Conservation (phyloP, 441 rosid species). For the Brassica hybrid region DNA sequence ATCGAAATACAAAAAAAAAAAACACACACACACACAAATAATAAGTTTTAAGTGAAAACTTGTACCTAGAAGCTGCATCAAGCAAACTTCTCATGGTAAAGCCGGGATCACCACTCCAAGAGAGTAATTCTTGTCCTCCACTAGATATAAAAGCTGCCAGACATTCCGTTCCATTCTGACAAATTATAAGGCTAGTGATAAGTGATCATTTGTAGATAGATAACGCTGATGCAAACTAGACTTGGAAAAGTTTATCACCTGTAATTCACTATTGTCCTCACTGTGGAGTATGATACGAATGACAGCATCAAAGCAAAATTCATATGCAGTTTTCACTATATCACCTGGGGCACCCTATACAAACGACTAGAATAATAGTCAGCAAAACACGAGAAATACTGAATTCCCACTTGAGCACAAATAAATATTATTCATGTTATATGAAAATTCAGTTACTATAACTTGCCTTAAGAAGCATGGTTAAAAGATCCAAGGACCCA, state of each 20-base stretch:
- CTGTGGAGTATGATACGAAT: conserved; percentile 77
- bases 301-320: conserved; percentile 81
- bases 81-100: conserved; percentile 90
- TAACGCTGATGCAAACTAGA: conserved; percentile 28
- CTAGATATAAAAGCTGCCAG: conserved; percentile 83
- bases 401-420: conserved; percentile 6
- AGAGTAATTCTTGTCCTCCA: conserved; percentile 74
- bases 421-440: neutral
- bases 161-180: conserved; percentile 95
- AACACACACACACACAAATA: neutral
- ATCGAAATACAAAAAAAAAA: conserved; percentile 23
- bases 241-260: conserved; percentile 56
- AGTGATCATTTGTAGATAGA: conserved; percentile 37
- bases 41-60: conserved; percentile 24
- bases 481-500: conserved; percentile 90
- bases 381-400: conserved; percentile 39
- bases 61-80: conserved; percentile 91
- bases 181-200: conserved; percentile 44
- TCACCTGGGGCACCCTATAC: conserved; percentile 85
- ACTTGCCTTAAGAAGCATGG: conserved; percentile 97
- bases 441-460: conserved; percentile 30
- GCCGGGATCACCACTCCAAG: conserved; percentile 85
- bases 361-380: conserved; percentile 54
- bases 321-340: conserved; percentile 71
- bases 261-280: conserved; percentile 95